phyloP scores from a whole-genome alignment of 2,329 filamentous ascomycete species.

The Pochonia chlamydosporia region DNA sequence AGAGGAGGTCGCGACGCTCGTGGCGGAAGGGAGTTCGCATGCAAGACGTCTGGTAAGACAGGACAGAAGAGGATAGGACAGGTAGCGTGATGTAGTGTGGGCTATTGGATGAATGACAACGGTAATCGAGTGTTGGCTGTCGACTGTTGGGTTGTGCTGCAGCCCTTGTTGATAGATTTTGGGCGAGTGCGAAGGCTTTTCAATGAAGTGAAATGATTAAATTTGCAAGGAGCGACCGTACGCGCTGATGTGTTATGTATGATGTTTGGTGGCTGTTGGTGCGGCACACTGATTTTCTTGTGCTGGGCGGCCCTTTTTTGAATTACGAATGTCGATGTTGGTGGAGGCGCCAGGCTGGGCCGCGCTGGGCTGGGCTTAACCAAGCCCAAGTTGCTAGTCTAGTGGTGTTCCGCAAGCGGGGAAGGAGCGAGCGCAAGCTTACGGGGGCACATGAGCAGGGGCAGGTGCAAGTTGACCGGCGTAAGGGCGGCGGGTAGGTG shows the following conservation, averaged over 20 bases:
- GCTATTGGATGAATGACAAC: no score
- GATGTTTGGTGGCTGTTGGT: constrained; percentile 1
- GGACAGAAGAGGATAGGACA: not conserved
- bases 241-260: not conserved
- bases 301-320: no score
- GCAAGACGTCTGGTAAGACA: not conserved
- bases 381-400: no score
- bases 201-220: not conserved
- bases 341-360: no score
- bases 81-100: not conserved
- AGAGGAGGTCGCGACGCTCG: not conserved
- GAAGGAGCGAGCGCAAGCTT: not conserved
- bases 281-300: no score
- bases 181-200: not conserved
- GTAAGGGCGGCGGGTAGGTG: no score
- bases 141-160: not conserved
- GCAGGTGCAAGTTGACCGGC: no score
- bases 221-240: constrained; percentile 4
- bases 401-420: constrained; percentile 2
- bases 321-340: no score
- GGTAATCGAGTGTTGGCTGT: no score
- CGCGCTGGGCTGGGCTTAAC: no score
- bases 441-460: not conserved
- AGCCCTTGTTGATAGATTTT: not conserved
- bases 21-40: not conserved